Percentiles rank a stretch among this genome's conserved stretches.
Conservation (phyloP, 129 eudicot species). For the Lactuca sativa region DNA sequence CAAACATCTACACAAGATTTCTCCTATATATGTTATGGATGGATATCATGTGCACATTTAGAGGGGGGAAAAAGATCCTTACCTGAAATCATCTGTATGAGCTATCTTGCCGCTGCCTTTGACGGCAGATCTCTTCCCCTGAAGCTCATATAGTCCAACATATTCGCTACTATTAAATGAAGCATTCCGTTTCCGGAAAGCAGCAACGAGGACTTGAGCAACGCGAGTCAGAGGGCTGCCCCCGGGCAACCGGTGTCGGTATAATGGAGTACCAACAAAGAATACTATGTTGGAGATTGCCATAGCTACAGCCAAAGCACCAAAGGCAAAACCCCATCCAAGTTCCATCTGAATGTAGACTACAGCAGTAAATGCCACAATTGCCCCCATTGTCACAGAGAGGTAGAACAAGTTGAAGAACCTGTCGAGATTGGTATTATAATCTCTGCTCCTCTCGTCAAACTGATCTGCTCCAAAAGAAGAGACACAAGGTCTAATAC, state of each 20-base stretch:
- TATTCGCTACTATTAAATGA: conserved; percentile 64
- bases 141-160: conserved; percentile 79
- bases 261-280: conserved; percentile 81
- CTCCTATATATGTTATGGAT: not conserved
- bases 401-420: conserved; percentile 88
- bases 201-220: conserved; percentile 86
- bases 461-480: conserved; percentile 97
- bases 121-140: conserved; percentile 77
- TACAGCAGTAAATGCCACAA: conserved; percentile 76
- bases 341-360: conserved; percentile 77
- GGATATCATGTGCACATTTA: not conserved
- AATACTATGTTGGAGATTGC: conserved; percentile 72
- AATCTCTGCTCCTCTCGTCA: conserved; percentile 68
- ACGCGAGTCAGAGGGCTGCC: conserved; percentile 97
- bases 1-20: conserved; percentile 48
- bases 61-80: not conserved
- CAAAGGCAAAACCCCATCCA: conserved; percentile 94
- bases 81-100: conserved; percentile 85
- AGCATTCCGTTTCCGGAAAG: conserved; percentile 72
- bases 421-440: conserved; percentile 68
- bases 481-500: conserved; percentile 96
- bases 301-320: conserved; percentile 81
- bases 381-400: conserved; percentile 86
- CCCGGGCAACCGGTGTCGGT: conserved; percentile 80
- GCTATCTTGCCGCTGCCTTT: conserved; percentile 79